Evolutionary conservation across 108 stramenopile genomes (phyloP).

Genomic region (Cyclotella baltica): DNA sequence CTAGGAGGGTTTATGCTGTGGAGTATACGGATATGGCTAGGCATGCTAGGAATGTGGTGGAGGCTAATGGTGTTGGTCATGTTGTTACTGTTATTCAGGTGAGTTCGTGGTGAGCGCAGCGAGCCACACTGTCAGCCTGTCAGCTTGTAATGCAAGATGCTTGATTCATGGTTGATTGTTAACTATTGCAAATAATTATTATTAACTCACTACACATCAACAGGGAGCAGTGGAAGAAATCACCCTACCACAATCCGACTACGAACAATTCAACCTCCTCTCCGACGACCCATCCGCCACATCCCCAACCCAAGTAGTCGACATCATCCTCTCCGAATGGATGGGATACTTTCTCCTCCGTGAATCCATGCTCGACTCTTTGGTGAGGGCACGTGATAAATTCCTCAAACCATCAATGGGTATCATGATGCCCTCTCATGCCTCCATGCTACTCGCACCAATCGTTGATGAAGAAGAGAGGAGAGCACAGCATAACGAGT

Average conservation of each 20-base stretch:
- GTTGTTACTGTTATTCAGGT: slow-evolving; percentile 89
- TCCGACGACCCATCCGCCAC: slow-evolving; percentile 53
- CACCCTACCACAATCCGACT: slow-evolving; percentile 77
- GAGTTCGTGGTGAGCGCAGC: not conserved
- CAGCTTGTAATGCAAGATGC: too few species aligned
- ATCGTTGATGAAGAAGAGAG: slow-evolving; percentile 95
- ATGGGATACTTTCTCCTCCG: slow-evolving; percentile 99
- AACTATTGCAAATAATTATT: not conserved
- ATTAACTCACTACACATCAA: not conserved
- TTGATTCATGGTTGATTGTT: too few species aligned
- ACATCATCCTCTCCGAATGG: slow-evolving; percentile 98
- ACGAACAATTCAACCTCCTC: slow-evolving; percentile 59
- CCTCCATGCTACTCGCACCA: slow-evolving; percentile 95
- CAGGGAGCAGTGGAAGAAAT: slow-evolving; percentile 93
- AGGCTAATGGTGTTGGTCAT: slow-evolving; percentile 90
- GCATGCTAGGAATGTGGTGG: slow-evolving; percentile 90
- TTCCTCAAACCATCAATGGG: slow-evolving; percentile 90
- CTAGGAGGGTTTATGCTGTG: too few species aligned
- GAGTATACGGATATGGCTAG: slow-evolving; percentile 99
- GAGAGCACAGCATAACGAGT: slow-evolving; percentile 73
- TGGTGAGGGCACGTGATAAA: slow-evolving; percentile 93
- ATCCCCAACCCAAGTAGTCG: slow-evolving; percentile 67
- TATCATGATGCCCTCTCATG: slow-evolving; percentile 95
- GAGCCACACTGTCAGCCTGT: too few species aligned
- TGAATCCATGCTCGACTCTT: slow-evolving; percentile 96